phyloP scores from a whole-genome alignment of 371 early-diverging fungal genomes.

The Spiromyces aspiralis region DNA sequence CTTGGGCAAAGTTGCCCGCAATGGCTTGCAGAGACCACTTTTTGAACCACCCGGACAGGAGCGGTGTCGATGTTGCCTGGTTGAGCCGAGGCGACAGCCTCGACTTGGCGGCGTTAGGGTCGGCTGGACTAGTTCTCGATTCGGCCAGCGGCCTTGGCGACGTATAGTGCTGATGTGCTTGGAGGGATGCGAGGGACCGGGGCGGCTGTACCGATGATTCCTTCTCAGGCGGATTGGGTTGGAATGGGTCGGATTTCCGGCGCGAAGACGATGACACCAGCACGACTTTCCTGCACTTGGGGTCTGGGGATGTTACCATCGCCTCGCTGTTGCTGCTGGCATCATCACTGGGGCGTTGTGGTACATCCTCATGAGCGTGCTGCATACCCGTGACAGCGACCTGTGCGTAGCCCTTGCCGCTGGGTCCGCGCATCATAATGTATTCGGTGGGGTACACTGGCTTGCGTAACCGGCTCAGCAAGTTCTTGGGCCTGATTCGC shows the following conservation, averaged over 20 bases:
- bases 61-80: constrained; percentile 22
- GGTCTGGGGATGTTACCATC: too few species aligned
- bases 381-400: constrained; percentile 33
- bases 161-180: too few species aligned
- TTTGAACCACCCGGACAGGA: constrained; percentile 25
- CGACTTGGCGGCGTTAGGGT: constrained; percentile 7
- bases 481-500: constrained; percentile 39
- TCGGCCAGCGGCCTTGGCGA: too few species aligned
- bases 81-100: constrained; percentile 15
- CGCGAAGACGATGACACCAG: constrained; percentile 1
- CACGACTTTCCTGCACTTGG: too few species aligned
- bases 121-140: too few species aligned
- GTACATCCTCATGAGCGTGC: constrained; percentile 10
- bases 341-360: constrained; percentile 11
- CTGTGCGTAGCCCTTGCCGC: constrained; percentile 70
- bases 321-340: too few species aligned
- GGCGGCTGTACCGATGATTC: constrained; percentile 1
- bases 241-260: constrained; percentile 2
- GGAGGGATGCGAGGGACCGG: not conserved
- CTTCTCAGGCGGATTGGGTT: constrained; percentile 4
- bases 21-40: constrained; percentile 22
- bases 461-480: constrained; percentile 26
- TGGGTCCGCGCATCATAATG: constrained; percentile 74
- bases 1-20: constrained; percentile 25
- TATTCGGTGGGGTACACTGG: constrained; percentile 46